Base-by-base conservation (phyloP, 495 filamentous ascomycete genomes). In the Hyphodiscus hymeniophilus region DNA sequence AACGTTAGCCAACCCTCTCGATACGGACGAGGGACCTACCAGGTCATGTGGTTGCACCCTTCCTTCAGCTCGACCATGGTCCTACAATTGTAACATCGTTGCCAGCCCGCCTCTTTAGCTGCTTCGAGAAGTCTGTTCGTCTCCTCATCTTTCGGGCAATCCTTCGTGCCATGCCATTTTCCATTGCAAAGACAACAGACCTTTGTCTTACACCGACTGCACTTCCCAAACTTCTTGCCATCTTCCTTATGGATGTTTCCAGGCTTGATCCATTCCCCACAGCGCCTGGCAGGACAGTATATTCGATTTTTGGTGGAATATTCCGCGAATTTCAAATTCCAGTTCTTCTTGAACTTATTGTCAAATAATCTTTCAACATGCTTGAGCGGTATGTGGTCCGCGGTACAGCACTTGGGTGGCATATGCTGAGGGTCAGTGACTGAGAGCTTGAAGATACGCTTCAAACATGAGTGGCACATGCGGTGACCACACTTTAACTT, bases 21-120 rank as follows among this genome's bases (percentile, higher is more conserved):
- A 18, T 31, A 24, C 15, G 38, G 42, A 21, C 36, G 13, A 16
- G 3, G 30, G 45, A 64, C 80, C 61, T 71, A 82, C 79, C 81
- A 92, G 38, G 80, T 88, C 80, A 90, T 89, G 58, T 89, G 87
- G 63, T 87, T 88, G 61, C 84, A 88, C 40, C 87, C 86, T 58
- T 87, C 80, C 55, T 82, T 81, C 40, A 87, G 64, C 61, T 92
- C 85, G n/a, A 90, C 83, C 63, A 82, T 76, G 15, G 78, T 72
- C 45, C 72, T 78, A 66, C 87, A 92, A 52, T 72, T 81, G 62
- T 78, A 82, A 57, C 88, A 94, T 23, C 79, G 73, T 58, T 87
- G 81, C 78, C 84, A 88, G 18, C 84, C 84, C 51, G 84, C 76
- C 42, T 83, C 67, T 51, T 81, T 80, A 30, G 84, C 83, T 32